A percentile compares a stretch with the other conserved stretches of the same genome.
Conservation (phyloP, 2,329 filamentous ascomycete genomes). For the Apiospora hydei region DNA sequence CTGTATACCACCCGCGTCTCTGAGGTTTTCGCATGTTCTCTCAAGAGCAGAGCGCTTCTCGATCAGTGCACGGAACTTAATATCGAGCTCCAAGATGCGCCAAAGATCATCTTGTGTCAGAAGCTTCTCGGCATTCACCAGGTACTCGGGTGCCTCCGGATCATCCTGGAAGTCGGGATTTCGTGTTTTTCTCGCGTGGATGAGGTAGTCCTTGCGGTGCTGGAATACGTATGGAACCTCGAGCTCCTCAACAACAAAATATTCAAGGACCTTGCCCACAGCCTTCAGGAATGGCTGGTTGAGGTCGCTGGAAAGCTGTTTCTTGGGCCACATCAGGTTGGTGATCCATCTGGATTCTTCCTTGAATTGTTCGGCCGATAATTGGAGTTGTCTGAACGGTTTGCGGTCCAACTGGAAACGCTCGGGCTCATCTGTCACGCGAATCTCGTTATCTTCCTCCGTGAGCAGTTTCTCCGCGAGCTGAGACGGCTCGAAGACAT, state of each 20-base stretch:
- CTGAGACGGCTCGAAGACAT: constrained; percentile 97
- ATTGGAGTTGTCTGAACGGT: constrained; percentile 81
- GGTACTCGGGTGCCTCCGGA: constrained; percentile 74
- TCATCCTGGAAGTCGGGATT: constrained; percentile 69
- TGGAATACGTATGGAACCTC: constrained; percentile 98
- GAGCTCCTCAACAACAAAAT: constrained; percentile 92
- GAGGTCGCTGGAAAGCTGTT: constrained; percentile 74
- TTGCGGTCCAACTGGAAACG: constrained; percentile 92
- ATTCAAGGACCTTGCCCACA: constrained; percentile 90
- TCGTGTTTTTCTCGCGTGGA: constrained; percentile 79
- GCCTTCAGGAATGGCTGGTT: constrained; percentile 85
- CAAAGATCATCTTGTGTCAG: constrained; percentile 92
- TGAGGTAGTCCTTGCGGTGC: constrained; percentile 96
- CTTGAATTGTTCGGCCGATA: constrained; percentile 84
- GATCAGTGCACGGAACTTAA: constrained; percentile 91
- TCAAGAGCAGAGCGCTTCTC: constrained; percentile 91
- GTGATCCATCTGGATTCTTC: constrained; percentile 95
- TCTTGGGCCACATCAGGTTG: constrained; percentile 87
- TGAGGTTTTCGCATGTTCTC: constrained; percentile 78
- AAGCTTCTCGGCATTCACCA: constrained; percentile 83
- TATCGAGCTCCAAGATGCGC: constrained; percentile 92
- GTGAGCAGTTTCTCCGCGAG: constrained; percentile 93
- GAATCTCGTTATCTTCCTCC: constrained; percentile 92
- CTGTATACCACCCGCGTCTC: constrained; percentile 63
- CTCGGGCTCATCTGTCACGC: constrained; percentile 88